phyloP scores from a whole-genome alignment of 1,139 yeast genomes.

The Eremothecium sinecaudum region DNA sequence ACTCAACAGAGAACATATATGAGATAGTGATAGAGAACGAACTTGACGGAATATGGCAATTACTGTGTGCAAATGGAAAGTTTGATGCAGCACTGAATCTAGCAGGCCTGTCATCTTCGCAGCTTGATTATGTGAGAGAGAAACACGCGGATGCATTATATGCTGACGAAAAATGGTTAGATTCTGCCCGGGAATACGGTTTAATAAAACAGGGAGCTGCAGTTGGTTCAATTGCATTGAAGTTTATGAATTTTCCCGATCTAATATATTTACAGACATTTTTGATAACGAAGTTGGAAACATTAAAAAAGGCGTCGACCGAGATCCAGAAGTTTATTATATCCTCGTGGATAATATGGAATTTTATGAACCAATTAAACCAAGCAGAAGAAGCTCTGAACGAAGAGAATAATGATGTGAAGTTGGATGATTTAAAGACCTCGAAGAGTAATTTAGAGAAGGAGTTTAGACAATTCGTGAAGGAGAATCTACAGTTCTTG shows the following conservation, averaged over 20 bases:
- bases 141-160: slow-evolving; percentile 56
- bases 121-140: slow-evolving; percentile 46
- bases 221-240: slow-evolving; percentile 61
- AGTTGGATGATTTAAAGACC: slow-evolving; percentile 19
- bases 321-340: slow-evolving; percentile 37
- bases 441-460: slow-evolving; percentile 25
- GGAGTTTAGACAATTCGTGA: slow-evolving; percentile 45
- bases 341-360: slow-evolving; percentile 78
- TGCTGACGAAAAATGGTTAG: slow-evolving; percentile 28
- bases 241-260: slow-evolving; percentile 42
- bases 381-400: slow-evolving; percentile 36
- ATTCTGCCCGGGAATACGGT: slow-evolving; percentile 61
- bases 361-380: slow-evolving; percentile 45
- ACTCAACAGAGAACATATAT: slow-evolving; percentile 41
- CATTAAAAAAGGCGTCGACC: slow-evolving; percentile 40
- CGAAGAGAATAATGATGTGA: slow-evolving; percentile 22
- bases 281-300: slow-evolving; percentile 43
- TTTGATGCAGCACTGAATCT: slow-evolving; percentile 61
- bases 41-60: slow-evolving; percentile 65
- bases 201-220: slow-evolving; percentile 45
- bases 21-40: slow-evolving; percentile 69
- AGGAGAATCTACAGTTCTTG: slow-evolving; percentile 39
- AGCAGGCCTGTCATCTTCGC: slow-evolving; percentile 34
- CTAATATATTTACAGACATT: slow-evolving; percentile 47
- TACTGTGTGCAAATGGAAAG: slow-evolving; percentile 50